Evolutionary conservation across 1,284 basidiomycete genomes (phyloP), one percentile per base, ranked within the genome.

Genomic region (Anthracocystis setariae): DNA sequence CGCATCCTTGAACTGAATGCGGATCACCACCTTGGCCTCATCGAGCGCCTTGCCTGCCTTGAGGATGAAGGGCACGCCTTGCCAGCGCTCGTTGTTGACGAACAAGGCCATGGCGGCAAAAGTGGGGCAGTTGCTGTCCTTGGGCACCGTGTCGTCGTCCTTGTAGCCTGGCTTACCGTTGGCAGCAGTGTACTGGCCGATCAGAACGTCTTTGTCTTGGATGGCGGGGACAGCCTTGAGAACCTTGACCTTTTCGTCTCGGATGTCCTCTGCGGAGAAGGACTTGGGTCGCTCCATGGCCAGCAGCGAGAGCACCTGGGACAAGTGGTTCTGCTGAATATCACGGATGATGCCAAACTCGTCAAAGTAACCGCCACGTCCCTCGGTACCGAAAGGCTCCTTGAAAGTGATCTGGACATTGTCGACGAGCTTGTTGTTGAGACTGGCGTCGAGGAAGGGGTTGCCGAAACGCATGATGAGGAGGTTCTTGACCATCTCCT

Each of bases 331-430:
- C 71, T 84, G 83, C 66, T 83, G 73, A 42, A 84, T 83, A 58
- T 84, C 83, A 32, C 83, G 75, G 45, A 84, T 82, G 62, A 84
- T 84, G 27, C 83, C 83, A 50, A 84, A 84, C 47, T 84, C 81
- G 69, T 84, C 83, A 77, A 84, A 84, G 77, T 84, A 84, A 44
- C 83, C 83, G 33, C 82, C 83, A 38, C 83, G 78, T 18, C 83
- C 83, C 56, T 84, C 83, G 38, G 83, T 83, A 29, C 83, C 83
- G 54, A 84, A 84, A 2, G 78, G 78, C 70, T 84, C 83, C 72
- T 82, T 84, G 73, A 84, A 82, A 33, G 83, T 82, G 70, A 84
- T 83, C 60, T 82, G 76, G 15, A 84, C 79, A 35, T 82, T 81
- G 56, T 80, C 80, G 25, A 84, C 82, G n/a, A 80, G 69, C 54